These are phyloP conservation scores for Globisporangium irregulare DNA, from an alignment of 352 stramenopile species.

Conservation along the genomic window DNA sequence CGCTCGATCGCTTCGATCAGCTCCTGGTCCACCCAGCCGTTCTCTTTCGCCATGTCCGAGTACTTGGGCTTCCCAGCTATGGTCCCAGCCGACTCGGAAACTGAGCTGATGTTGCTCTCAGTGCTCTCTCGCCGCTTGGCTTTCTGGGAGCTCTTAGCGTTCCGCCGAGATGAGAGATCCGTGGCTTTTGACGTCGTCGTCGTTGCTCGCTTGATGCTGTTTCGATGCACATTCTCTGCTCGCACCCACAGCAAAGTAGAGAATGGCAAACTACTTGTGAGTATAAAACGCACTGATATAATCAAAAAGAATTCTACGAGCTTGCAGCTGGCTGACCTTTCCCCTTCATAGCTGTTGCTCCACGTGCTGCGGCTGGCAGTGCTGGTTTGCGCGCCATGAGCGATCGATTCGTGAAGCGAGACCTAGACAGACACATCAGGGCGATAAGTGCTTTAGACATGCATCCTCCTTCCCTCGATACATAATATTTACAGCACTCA, in stretches of 20 bases:
- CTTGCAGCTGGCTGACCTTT: slow-evolving; percentile 12
- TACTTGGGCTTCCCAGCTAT: slow-evolving; percentile 59
- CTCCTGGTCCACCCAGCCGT: slow-evolving; percentile 71
- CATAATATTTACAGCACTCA: background rate
- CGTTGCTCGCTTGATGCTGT: slow-evolving; percentile 16
- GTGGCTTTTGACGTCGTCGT: slow-evolving; percentile 4
- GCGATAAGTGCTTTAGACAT: background rate
- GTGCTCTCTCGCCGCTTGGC: slow-evolving; percentile 20
- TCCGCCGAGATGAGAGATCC: slow-evolving; percentile 12
- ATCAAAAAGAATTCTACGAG: background rate
- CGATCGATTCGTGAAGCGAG: slow-evolving; percentile 16
- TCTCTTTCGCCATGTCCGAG: slow-evolving; percentile 72
- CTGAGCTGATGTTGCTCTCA: slow-evolving; percentile 12
- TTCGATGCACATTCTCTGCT: slow-evolving; percentile 17
- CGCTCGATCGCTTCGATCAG: slow-evolving; percentile 85
- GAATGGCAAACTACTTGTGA: too few relatives aligned
- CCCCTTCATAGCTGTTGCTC: background rate
- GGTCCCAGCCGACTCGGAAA: background rate
- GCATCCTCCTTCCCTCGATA: background rate
- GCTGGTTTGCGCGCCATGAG: slow-evolving; percentile 10
- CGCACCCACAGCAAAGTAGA: background rate
- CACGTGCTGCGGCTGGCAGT: slow-evolving; percentile 11
- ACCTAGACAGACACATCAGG: slow-evolving; percentile 2
- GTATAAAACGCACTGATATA: background rate
- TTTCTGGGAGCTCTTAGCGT: slow-evolving; percentile 7